Evolutionary conservation across 352 stramenopile species (phyloP).

Genomic region (Phytophthora sansomeana): DNA sequence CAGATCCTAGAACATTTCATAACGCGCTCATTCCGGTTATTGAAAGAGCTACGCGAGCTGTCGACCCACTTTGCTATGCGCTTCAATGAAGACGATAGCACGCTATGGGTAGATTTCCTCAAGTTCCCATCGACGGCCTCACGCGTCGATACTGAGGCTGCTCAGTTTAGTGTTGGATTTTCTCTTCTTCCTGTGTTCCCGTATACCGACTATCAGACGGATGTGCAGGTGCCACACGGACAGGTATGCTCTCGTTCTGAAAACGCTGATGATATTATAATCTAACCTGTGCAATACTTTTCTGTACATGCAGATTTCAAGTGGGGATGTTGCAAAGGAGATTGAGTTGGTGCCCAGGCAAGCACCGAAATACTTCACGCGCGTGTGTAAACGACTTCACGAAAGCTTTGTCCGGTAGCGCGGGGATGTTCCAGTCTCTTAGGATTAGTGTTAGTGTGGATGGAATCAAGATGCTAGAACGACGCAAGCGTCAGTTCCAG

Average conservation of each 20-base stretch:
- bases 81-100: slow-evolving; percentile 49
- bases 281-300: slow-evolving; percentile 8
- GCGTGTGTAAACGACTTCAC: slow-evolving; percentile 58
- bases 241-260: slow-evolving; percentile 43
- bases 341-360: slow-evolving; percentile 52
- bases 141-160: slow-evolving; percentile 18
- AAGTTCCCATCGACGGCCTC: slow-evolving; percentile 53
- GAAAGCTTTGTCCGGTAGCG: slow-evolving; percentile 54
- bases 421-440: slow-evolving; percentile 5
- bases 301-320: slow-evolving; percentile 50
- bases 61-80: slow-evolving; percentile 62
- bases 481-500: background rate
- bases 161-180: slow-evolving; percentile 68
- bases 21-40: slow-evolving; percentile 59
- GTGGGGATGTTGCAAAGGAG: slow-evolving; percentile 52
- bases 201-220: slow-evolving; percentile 56
- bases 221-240: slow-evolving; percentile 55
- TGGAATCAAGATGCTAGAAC: background rate
- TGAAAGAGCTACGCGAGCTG: slow-evolving; percentile 65
- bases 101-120: slow-evolving; percentile 73
- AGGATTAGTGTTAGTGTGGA: slow-evolving; percentile 11
- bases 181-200: slow-evolving; percentile 58
- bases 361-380: slow-evolving; percentile 61
- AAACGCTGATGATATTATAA: background rate
- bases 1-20: slow-evolving; percentile 62